These are phyloP conservation scores for Ailanthus altissimus DNA, from an alignment of 345 rosid genomes.

Conservation along the genomic window DNA sequence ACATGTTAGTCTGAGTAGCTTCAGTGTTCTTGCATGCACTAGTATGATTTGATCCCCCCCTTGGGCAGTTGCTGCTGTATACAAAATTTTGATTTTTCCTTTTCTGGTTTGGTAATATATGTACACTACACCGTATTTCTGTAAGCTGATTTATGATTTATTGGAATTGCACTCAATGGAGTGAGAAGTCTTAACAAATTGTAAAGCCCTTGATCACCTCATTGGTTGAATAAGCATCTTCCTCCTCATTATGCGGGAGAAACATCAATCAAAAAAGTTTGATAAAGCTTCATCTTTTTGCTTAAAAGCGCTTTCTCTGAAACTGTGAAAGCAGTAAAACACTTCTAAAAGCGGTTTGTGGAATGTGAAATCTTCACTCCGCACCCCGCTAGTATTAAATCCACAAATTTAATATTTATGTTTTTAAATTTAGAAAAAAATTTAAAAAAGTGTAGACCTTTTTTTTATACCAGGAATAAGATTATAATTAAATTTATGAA, in stretches of 20 bases:
- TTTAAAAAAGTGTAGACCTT: too few relatives aligned
- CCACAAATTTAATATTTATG: too few relatives aligned
- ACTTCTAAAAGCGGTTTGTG: neutral
- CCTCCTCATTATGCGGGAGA: too few relatives aligned
- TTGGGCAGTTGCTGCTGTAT: neutral
- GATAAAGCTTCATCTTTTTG: too few relatives aligned
- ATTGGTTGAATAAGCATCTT: too few relatives aligned
- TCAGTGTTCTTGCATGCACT: neutral
- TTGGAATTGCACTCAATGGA: neutral
- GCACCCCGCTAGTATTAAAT: too few relatives aligned
- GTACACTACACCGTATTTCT: neutral
- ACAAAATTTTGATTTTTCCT: neutral
- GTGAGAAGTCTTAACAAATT: neutral
- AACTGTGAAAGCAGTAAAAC: neutral
- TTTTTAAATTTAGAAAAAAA: too few relatives aligned
- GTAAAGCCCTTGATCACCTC: too few relatives aligned
- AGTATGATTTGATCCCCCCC: too few relatives aligned
- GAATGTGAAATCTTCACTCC: too few relatives aligned
- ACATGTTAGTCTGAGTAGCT: neutral
- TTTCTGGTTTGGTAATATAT: neutral
- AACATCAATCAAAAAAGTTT: neutral
- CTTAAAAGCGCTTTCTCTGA: neutral
- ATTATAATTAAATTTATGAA: too few relatives aligned
- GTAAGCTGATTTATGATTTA: neutral
- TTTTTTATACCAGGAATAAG: too few relatives aligned